Conservation (phyloP, 192 early-diverging fungal species). For the Coemansia sp. region DNA sequence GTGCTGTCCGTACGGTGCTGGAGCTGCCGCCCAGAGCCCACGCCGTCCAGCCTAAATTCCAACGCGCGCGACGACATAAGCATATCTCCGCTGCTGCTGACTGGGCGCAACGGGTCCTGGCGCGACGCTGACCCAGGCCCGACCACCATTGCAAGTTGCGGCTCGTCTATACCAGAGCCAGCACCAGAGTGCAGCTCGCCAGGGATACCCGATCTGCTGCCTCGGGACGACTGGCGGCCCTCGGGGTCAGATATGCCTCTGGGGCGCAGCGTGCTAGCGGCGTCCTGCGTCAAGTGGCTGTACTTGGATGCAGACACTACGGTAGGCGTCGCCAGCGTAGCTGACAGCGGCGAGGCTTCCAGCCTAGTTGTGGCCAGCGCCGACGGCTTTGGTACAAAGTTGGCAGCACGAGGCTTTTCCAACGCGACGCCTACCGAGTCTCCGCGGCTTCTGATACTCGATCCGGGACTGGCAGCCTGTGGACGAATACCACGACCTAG, state of each 20-base stretch:
- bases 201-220: conserved; percentile 10
- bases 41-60: conserved; percentile 7
- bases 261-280: conserved; percentile 11
- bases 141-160: background rate
- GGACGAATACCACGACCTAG: conserved; percentile 14
- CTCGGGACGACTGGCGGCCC: conserved; percentile 22
- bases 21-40: background rate
- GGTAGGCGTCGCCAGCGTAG: conserved; percentile 10
- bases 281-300: conserved; percentile 16
- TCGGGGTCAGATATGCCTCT: conserved; percentile 44
- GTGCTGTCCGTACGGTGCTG: background rate
- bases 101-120: conserved; percentile 5
- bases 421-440: conserved; percentile 2
- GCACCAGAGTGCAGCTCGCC: conserved; percentile 1
- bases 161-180: background rate
- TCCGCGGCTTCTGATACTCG: conserved; percentile 13
- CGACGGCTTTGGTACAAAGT: conserved; percentile 9
- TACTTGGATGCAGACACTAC: conserved; percentile 22
- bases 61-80: conserved; percentile 15
- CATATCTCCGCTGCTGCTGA: background rate
- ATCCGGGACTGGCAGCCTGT: conserved; percentile 12
- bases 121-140: background rate
- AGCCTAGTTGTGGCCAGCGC: conserved; percentile 23
- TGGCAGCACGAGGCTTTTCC: conserved; percentile 4
- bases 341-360: conserved; percentile 13